Evolutionary conservation across 495 filamentous ascomycete genomes (phyloP).

Genomic region (Bathelium albidoporum): DNA sequence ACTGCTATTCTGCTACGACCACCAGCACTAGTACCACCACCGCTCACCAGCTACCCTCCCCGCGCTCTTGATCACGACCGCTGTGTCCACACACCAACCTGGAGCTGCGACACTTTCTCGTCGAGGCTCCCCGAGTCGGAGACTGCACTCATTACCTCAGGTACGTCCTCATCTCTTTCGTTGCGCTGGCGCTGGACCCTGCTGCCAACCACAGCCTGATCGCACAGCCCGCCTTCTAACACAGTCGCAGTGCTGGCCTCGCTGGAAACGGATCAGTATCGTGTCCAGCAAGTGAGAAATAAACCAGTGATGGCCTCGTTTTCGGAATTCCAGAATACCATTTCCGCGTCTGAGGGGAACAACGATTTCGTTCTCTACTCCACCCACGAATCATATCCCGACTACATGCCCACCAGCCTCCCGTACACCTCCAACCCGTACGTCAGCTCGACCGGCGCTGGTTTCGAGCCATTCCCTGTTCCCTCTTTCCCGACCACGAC

Average conservation of each 20-base stretch:
- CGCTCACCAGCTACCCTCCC: background rate
- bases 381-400: slow-evolving; percentile 5
- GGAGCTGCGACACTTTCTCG: background rate
- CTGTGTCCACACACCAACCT: background rate
- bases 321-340: slow-evolving; percentile 13
- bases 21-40: background rate
- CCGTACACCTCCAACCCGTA: slow-evolving; percentile 10
- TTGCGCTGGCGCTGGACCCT: background rate
- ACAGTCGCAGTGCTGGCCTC: background rate
- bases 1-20: background rate
- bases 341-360: slow-evolving; percentile 9
- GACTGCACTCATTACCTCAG: background rate
- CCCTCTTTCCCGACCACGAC: slow-evolving; percentile 1
- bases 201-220: background rate
- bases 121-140: background rate
- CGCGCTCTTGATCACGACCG: background rate
- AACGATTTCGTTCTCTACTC: slow-evolving; percentile 21
- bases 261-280: background rate
- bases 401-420: slow-evolving; percentile 12
- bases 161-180: slow-evolving; percentile 4
- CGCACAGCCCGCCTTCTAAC: slow-evolving; percentile 4
- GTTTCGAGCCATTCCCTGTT: slow-evolving; percentile 10
- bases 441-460: slow-evolving; percentile 9
- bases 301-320: slow-evolving; percentile 15
- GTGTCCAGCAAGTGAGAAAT: background rate